These are phyloP conservation scores for Sanghuangporus weigelae DNA, from an alignment of 1,284 basidiomycete species.

Conservation along the genomic window DNA sequence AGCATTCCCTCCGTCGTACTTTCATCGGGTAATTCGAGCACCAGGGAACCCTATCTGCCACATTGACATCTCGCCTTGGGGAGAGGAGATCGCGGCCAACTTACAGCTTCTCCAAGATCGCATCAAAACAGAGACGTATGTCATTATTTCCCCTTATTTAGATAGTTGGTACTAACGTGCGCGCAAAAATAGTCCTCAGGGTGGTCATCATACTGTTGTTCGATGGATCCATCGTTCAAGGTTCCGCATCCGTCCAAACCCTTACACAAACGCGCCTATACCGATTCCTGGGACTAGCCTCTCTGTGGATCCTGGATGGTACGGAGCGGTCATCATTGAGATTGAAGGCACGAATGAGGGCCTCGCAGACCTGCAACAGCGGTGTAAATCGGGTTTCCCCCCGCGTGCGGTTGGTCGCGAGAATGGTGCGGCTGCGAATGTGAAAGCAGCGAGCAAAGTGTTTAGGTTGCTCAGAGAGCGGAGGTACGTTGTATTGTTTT, in stretches of 20 bases:
- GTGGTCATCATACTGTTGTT: constrained; percentile 69
- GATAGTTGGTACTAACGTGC: constrained; percentile 5
- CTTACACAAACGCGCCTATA: constrained; percentile 29
- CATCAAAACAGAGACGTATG: constrained; percentile 74
- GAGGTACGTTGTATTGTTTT: constrained; percentile 45
- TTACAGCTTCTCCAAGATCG: constrained; percentile 73
- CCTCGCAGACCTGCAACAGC: constrained; percentile 66
- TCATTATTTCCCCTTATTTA: constrained; percentile 18
- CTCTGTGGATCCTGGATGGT: constrained; percentile 72
- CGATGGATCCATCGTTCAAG: constrained; percentile 77
- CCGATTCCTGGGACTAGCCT: constrained; percentile 48
- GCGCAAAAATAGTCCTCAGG: constrained; percentile 53
- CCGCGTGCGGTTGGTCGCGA: constrained; percentile 36
- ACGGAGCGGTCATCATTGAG: constrained; percentile 72
- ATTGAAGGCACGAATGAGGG: constrained; percentile 81
- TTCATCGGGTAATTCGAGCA: constrained; percentile 72
- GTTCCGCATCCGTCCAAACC: constrained; percentile 52
- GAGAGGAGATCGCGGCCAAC: constrained; percentile 64
- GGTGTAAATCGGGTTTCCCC: constrained; percentile 65
- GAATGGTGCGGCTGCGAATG: constrained; percentile 27
- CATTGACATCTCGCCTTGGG: constrained; percentile 71
- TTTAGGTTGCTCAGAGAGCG: constrained; percentile 70
- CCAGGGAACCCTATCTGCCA: constrained; percentile 67
- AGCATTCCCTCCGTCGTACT: constrained; percentile 77
- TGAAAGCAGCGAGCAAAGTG: constrained; percentile 40